Evolutionary conservation across 2,329 filamentous ascomycete genomes (phyloP).

Genomic region (Fusarium sp.): DNA sequence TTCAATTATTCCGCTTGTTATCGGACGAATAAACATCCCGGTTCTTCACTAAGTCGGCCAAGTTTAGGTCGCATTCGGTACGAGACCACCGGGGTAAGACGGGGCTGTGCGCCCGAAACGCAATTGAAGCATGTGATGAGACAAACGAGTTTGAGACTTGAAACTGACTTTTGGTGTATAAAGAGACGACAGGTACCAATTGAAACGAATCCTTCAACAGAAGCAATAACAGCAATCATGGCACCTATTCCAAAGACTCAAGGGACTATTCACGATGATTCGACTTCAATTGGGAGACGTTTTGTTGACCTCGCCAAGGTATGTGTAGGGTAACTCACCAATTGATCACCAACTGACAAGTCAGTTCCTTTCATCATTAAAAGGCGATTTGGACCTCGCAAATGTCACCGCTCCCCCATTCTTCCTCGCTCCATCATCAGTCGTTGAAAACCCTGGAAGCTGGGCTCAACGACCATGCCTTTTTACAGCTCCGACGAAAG

Average conservation of each 20-base stretch:
- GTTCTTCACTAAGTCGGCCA: not conserved
- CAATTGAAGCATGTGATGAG: constrained; percentile 28
- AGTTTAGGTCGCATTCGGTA: constrained; percentile 5
- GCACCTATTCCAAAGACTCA: constrained; percentile 18
- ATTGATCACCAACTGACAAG: not conserved
- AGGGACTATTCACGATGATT: constrained; percentile 26
- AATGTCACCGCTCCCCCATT: constrained; percentile 64
- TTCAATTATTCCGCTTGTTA: constrained; percentile 3
- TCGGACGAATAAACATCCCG: constrained; percentile 8
- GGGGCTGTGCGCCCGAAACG: constrained; percentile 25
- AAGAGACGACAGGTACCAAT: not conserved
- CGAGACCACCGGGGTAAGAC: not conserved
- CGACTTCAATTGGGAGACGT: constrained; percentile 30
- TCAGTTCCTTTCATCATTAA: constrained; percentile 47
- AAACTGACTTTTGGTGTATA: constrained; percentile 7
- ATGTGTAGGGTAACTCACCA: not conserved
- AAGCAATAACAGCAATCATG: not conserved
- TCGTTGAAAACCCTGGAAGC: constrained; percentile 63
- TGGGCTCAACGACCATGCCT: constrained; percentile 61
- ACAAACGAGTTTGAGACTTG: not conserved
- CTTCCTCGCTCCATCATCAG: constrained; percentile 61
- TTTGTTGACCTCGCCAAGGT: constrained; percentile 36
- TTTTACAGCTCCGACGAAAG: constrained; percentile 60
- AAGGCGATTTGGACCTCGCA: constrained; percentile 59
- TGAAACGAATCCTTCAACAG: not conserved